phyloP scores from a whole-genome alignment of 2,329 filamentous ascomycete genomes.

The Ceratocystis smalleyi region DNA sequence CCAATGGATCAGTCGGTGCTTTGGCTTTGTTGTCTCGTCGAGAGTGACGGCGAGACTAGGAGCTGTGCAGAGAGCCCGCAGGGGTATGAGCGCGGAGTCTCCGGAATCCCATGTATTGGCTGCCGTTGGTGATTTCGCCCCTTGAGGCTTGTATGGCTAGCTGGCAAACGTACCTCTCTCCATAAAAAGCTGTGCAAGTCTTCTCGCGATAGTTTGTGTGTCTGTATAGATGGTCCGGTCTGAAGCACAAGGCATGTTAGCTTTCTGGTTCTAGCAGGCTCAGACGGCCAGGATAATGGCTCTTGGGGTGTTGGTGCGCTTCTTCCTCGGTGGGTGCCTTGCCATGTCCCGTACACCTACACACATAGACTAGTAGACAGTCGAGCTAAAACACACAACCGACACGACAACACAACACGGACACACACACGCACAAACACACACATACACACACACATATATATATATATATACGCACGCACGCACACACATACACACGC shows the following conservation, averaged over 20 bases:
- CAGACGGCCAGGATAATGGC: background rate
- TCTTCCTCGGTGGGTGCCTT: background rate
- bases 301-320: background rate
- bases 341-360: background rate
- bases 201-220: background rate
- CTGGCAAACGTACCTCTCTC: conserved; percentile 1
- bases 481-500: background rate
- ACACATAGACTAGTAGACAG: background rate
- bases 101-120: background rate
- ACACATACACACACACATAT: background rate
- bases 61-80: background rate
- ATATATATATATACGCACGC: no score
- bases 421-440: background rate
- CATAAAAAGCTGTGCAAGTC: conserved; percentile 8
- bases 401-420: no score
- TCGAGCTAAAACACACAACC: background rate
- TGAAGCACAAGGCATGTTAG: background rate
- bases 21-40: background rate
- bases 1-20: background rate
- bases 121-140: background rate
- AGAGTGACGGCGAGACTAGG: background rate
- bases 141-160: background rate
- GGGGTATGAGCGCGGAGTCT: background rate
- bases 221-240: background rate
- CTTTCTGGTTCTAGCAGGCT: background rate